A percentile compares a stretch with the other conserved stretches of the same genome.
Evolutionary conservation across 495 filamentous ascomycete genomes (phyloP).

Genomic region (Aspergillus ellipticus): DNA sequence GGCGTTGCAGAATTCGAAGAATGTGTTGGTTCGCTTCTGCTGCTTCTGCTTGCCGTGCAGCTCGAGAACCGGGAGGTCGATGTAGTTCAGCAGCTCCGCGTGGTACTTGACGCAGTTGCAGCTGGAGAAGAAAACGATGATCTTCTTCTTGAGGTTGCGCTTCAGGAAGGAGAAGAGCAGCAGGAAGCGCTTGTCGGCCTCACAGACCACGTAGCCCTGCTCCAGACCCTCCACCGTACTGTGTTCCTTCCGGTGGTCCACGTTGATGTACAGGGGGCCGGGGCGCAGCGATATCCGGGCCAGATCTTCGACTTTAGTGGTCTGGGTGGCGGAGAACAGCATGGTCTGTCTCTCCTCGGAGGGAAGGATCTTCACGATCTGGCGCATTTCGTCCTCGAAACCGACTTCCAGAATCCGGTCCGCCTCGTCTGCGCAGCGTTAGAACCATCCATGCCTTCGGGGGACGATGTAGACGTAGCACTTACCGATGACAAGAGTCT

Average conservation of each 20-base stretch:
- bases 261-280: slow-evolving; percentile 94
- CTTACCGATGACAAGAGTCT: slow-evolving; percentile 57
- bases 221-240: slow-evolving; percentile 89
- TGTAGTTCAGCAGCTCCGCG: slow-evolving; percentile 90
- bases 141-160: slow-evolving; percentile 85
- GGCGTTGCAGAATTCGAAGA: slow-evolving; percentile 98
- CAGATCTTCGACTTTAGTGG: slow-evolving; percentile 96
- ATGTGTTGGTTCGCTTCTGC: slow-evolving; percentile 93
- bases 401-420: slow-evolving; percentile 94
- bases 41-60: slow-evolving; percentile 95
- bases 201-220: slow-evolving; percentile 92
- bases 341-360: slow-evolving; percentile 87
- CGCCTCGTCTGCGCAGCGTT: slow-evolving; percentile 66
- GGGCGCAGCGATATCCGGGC: slow-evolving; percentile 89
- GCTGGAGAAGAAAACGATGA: slow-evolving; percentile 94
- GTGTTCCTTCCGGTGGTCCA: slow-evolving; percentile 73
- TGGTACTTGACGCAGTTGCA: slow-evolving; percentile 95
- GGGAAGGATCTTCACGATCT: slow-evolving; percentile 94
- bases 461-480: background rate
- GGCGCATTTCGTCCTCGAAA: slow-evolving; percentile 97
- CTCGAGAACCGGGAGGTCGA: slow-evolving; percentile 78
- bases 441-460: background rate
- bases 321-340: slow-evolving; percentile 97
- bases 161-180: slow-evolving; percentile 96
- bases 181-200: slow-evolving; percentile 89